Conservation (phyloP, 306 rosid genomes). For the Fragaria nilgerrensis region DNA sequence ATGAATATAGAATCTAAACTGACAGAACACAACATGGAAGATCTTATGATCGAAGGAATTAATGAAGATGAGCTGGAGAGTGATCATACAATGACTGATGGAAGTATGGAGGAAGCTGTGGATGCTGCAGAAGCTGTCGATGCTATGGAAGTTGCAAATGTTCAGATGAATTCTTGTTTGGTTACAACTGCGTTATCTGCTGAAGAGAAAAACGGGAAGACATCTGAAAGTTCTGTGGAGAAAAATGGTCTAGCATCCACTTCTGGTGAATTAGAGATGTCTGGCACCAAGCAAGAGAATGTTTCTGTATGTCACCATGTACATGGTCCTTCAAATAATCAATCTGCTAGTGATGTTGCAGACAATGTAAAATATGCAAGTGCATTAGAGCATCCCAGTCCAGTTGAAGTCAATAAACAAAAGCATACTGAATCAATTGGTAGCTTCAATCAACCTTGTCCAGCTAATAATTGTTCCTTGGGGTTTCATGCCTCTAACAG, state of each 20-base stretch:
- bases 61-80: constrained; percentile 39
- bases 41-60: constrained; percentile 27
- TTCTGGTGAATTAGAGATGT: constrained; percentile 30
- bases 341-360: constrained; percentile 25
- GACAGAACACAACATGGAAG: constrained; percentile 41
- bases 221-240: constrained; percentile 21
- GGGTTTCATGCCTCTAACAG: constrained; percentile 39
- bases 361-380: constrained; percentile 20
- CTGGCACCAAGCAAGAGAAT: constrained; percentile 38
- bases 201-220: constrained; percentile 25
- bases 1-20: constrained; percentile 33
- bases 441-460: constrained; percentile 27
- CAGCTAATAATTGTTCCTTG: constrained; percentile 31
- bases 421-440: constrained; percentile 29
- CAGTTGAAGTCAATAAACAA: constrained; percentile 29
- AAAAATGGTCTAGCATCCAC: constrained; percentile 33
- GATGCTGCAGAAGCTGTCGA: constrained; percentile 27
- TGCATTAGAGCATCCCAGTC: constrained; percentile 28
- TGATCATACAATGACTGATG: constrained; percentile 35
- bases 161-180: constrained; percentile 33
- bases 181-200: constrained; percentile 24
- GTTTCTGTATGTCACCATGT: constrained; percentile 26
- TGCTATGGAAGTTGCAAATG: constrained; percentile 33
- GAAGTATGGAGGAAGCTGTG: constrained; percentile 35
- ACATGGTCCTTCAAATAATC: constrained; percentile 26